Percentiles rank a stretch among this genome's conserved stretches.
Evolutionary conservation across 78 protist species (phyloP).

Genomic region (Monocercomonoides exilis): DNA sequence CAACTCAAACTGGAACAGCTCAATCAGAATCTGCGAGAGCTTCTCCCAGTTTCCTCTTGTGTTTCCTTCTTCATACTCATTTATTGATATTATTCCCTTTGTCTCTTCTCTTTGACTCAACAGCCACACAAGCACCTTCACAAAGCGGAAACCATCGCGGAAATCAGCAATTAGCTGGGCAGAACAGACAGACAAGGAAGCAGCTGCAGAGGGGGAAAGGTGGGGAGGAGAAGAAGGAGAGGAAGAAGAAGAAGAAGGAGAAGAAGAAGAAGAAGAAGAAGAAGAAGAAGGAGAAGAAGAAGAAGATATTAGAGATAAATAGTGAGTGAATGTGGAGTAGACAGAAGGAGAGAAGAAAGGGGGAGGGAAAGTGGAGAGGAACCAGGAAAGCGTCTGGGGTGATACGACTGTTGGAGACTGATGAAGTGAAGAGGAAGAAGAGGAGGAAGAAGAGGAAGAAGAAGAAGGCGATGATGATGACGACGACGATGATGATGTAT

Average conservation of each 20-base stretch:
- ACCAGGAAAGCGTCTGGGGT: neutral
- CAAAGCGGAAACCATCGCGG: neutral
- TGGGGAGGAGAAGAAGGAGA: neutral
- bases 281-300: neutral
- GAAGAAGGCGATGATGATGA: neutral
- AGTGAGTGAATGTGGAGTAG: neutral
- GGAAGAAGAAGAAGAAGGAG: neutral
- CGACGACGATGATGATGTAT: neutral
- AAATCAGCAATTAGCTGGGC: neutral
- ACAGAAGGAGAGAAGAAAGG: neutral
- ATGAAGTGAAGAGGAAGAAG: neutral
- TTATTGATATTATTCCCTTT: too few species aligned
- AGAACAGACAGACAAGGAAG: neutral
- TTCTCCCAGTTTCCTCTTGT: too few species aligned
- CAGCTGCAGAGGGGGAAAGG: neutral
- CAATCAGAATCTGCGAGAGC: neutral
- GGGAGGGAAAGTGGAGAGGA: neutral
- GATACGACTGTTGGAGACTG: neutral
- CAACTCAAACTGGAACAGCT: too few species aligned
- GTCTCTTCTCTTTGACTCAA: neutral
- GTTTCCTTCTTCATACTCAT: too few species aligned
- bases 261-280: neutral
- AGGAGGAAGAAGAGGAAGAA: neutral
- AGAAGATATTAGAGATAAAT: neutral
- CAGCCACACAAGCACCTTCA: neutral